Conservation (phyloP, 768 basidiomycete species). For the Psilocybe cubensis region DNA sequence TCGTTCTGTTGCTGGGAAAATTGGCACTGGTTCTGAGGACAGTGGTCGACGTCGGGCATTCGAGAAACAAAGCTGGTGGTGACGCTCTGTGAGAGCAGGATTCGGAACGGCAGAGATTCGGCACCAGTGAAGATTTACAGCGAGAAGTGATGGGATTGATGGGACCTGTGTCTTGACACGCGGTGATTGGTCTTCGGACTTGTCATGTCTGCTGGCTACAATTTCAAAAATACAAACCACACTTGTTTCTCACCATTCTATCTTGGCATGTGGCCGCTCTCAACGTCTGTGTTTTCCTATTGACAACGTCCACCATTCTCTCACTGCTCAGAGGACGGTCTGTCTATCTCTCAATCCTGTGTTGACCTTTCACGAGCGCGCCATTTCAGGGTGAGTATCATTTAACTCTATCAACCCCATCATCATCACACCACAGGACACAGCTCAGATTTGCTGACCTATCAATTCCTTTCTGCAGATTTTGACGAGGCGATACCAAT, state of each 20-base stretch:
- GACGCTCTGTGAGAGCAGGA: neutral
- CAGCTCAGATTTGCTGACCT: neutral
- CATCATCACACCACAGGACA: neutral
- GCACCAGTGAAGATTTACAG: neutral
- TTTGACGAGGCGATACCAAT: slow-evolving; percentile 11
- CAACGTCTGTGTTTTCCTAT: slow-evolving; percentile 13
- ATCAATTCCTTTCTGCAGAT: slow-evolving; percentile 11
- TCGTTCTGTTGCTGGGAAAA: neutral
- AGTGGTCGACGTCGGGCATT: too few relatives aligned
- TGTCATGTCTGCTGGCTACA: neutral
- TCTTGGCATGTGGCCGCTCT: slow-evolving; percentile 11
- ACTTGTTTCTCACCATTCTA: slow-evolving; percentile 6
- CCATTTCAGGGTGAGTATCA: slow-evolving; percentile 2
- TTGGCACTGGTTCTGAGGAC: neutral
- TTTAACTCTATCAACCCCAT: neutral
- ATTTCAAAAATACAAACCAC: slow-evolving; percentile 1
- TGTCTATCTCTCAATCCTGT: slow-evolving; percentile 1
- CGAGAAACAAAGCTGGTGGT: neutral
- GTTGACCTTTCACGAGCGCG: neutral
- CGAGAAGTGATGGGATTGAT: neutral
- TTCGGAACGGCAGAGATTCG: too few relatives aligned
- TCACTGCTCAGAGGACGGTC: slow-evolving; percentile 8
- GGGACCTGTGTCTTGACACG: neutral
- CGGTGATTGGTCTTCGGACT: slow-evolving; percentile 4
- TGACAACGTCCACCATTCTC: slow-evolving; percentile 13